A percentile compares a stretch with the other conserved stretches of the same genome.
These are phyloP conservation scores for Paraurostyla sp. DNA, from an alignment of 73 alveolate genomes.

Conservation along the genomic window DNA sequence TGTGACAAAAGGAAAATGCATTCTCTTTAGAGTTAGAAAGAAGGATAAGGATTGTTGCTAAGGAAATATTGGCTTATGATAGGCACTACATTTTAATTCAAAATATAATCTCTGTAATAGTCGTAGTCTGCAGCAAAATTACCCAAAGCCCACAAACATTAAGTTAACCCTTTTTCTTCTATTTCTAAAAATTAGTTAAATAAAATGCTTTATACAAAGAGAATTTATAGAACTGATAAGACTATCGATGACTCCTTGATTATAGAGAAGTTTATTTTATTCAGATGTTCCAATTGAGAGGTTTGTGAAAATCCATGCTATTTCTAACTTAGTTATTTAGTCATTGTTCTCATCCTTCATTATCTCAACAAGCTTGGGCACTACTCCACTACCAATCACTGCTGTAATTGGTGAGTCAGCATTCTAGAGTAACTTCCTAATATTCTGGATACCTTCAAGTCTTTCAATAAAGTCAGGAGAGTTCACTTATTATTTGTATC, in stretches of 20 bases:
- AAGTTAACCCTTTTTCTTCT: neutral
- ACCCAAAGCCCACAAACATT: neutral
- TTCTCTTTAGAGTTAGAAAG: constrained; percentile 22
- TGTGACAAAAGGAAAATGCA: neutral
- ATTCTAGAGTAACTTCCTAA: too few relatives aligned
- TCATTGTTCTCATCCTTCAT: too few relatives aligned
- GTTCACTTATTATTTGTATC: too few relatives aligned
- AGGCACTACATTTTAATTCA: neutral
- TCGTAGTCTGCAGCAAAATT: neutral
- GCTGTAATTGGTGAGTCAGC: too few relatives aligned
- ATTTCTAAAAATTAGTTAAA: neutral
- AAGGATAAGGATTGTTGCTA: neutral
- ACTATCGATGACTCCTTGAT: neutral
- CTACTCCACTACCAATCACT: too few relatives aligned
- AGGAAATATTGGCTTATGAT: neutral
- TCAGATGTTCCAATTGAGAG: neutral
- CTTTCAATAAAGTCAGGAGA: too few relatives aligned
- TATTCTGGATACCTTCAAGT: too few relatives aligned
- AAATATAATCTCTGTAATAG: neutral
- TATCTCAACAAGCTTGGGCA: too few relatives aligned
- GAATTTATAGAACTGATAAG: neutral
- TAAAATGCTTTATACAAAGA: too few relatives aligned
- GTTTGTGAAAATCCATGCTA: constrained; percentile 33
- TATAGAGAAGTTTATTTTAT: neutral
- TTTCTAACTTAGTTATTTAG: neutral